Conservation (phyloP, 805 yeast species). For the Nakazawaea molendinolei region DNA sequence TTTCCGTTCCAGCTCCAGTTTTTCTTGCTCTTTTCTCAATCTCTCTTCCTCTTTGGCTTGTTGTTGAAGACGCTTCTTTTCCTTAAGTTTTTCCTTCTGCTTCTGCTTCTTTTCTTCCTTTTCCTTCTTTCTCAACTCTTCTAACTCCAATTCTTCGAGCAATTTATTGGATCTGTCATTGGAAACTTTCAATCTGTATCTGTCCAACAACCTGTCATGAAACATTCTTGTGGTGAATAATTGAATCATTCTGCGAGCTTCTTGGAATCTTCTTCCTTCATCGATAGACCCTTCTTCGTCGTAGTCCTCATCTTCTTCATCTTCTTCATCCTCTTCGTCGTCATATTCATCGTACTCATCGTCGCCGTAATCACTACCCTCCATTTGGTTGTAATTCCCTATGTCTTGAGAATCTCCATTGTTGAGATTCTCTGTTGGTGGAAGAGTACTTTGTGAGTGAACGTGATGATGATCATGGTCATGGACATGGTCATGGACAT, state of each 20-base stretch:
- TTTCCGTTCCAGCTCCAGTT: constrained; percentile 37
- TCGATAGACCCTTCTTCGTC: constrained; percentile 17
- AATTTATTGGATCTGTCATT: constrained; percentile 61
- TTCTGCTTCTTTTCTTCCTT: constrained; percentile 59
- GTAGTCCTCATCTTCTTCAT: constrained; percentile 17
- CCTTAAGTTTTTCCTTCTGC: constrained; percentile 64
- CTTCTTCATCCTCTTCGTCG: constrained; percentile 19
- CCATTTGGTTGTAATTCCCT: constrained; percentile 17
- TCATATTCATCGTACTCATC: constrained; percentile 25
- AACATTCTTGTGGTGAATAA: constrained; percentile 73
- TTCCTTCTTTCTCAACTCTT: constrained; percentile 56
- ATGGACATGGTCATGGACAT: constrained; percentile 3
- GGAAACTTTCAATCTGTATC: constrained; percentile 76
- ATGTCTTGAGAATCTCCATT: constrained; percentile 5
- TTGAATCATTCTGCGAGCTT: constrained; percentile 74
- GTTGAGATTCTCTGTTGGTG: neutral
- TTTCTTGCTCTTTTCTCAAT: constrained; percentile 47
- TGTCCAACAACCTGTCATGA: constrained; percentile 64
- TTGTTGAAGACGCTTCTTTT: constrained; percentile 58
- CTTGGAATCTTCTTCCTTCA: constrained; percentile 48
- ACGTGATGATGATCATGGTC: constrained; percentile 6
- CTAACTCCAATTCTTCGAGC: constrained; percentile 65
- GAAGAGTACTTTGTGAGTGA: too few relatives aligned
- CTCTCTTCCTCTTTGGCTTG: constrained; percentile 58
- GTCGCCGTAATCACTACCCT: constrained; percentile 24